Conservation (phyloP, 1,284 basidiomycete species). For the Sphagnurus paluster region DNA sequence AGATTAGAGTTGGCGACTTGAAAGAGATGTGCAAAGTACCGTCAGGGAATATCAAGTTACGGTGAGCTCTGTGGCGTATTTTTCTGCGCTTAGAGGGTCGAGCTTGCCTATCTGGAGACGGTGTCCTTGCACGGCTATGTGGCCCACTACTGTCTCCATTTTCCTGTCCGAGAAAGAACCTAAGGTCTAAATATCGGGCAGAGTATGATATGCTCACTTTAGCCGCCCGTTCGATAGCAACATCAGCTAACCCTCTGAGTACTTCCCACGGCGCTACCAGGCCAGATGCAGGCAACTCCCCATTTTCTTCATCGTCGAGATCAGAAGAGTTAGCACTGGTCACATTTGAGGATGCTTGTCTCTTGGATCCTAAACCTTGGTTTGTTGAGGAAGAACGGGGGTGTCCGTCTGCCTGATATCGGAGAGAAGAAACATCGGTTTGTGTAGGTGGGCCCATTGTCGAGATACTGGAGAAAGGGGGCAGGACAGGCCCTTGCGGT, state of each 20-base stretch:
- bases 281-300: conserved; percentile 77
- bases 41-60: conserved; percentile 62
- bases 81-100: conserved; percentile 74
- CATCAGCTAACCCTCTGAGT: conserved; percentile 74
- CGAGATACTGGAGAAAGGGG: conserved; percentile 71
- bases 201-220: conserved; percentile 47
- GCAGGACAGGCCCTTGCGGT: conserved; percentile 56
- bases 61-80: conserved; percentile 54
- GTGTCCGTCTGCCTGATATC: conserved; percentile 53
- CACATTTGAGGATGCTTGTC: conserved; percentile 62
- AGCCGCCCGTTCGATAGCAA: conserved; percentile 73
- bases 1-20: conserved; percentile 12
- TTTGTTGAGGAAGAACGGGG: conserved; percentile 40
- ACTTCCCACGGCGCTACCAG: conserved; percentile 84
- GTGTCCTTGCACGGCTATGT: conserved; percentile 69
- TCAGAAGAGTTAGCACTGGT: conserved; percentile 79
- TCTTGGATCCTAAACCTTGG: conserved; percentile 51
- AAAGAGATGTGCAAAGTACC: conserved; percentile 41
- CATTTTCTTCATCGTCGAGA: conserved; percentile 67
- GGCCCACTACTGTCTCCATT: conserved; percentile 74
- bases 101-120: conserved; percentile 63
- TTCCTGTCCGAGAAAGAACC: conserved; percentile 45
- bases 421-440: conserved; percentile 55
- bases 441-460: conserved; percentile 52
- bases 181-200: conserved; percentile 13